Percentiles rank a stretch among this genome's conserved stretches.
Evolutionary conservation across 2,329 filamentous ascomycete species (phyloP).

Genomic region (Sporothrix schenckii): DNA sequence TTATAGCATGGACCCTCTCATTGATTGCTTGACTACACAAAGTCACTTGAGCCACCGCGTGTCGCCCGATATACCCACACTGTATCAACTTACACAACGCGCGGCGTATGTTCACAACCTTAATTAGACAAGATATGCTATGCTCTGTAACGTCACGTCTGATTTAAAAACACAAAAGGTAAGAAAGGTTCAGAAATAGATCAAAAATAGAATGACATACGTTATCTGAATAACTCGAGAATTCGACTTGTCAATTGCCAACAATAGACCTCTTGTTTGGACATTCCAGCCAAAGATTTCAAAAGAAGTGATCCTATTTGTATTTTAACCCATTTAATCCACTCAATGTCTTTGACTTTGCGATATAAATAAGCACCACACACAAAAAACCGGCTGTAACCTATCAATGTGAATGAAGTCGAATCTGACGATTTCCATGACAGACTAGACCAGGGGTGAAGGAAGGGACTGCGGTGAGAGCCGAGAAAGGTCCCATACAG

Average conservation of each 20-base stretch:
- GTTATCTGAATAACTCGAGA: neutral
- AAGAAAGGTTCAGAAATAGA: neutral
- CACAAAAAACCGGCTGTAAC: neutral
- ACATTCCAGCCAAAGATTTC: neutral
- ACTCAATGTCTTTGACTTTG: no score
- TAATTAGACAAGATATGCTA: neutral
- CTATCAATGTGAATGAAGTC: neutral
- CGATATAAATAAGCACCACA: neutral
- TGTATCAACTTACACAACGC: no score
- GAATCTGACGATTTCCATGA: neutral
- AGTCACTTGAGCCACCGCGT: no score
- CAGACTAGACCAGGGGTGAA: neutral
- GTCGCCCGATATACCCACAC: no score
- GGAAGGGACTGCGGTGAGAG: neutral
- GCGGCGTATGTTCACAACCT: no score
- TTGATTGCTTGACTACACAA: neutral
- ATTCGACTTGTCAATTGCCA: neutral
- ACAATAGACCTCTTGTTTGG: neutral
- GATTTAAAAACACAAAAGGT: conserved; percentile 15
- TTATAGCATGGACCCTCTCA: conserved; percentile 12
- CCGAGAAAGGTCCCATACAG: neutral
- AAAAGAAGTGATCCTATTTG: neutral
- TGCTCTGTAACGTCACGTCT: conserved; percentile 30
- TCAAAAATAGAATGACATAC: neutral
- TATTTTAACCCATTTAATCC: no score